These are phyloP conservation scores for Cunninghamia lanceolata DNA, from an alignment of 75 land plant species.

Conservation along the genomic window DNA sequence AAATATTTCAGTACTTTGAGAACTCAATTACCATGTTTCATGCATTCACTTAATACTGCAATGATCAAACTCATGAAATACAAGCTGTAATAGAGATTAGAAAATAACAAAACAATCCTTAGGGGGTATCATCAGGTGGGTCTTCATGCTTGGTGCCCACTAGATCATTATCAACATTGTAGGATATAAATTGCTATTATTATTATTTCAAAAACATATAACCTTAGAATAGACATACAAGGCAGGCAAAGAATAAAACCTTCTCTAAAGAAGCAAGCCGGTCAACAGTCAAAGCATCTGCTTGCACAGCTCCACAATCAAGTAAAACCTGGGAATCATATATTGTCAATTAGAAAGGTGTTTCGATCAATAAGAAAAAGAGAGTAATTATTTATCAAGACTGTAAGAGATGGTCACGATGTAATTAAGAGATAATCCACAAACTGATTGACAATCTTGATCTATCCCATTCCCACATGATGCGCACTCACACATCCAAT, in stretches of 20 bases:
- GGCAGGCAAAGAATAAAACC: conserved; percentile 35
- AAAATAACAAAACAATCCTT: neutral
- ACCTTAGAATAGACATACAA: neutral
- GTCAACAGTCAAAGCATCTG: conserved; percentile 98
- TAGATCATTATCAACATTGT: neutral
- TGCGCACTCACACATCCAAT: no score
- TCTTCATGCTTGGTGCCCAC: neutral
- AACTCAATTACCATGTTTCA: neutral
- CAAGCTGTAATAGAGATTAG: neutral
- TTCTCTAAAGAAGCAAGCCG: conserved; percentile 92
- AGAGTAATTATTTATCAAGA: neutral
- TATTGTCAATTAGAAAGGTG: neutral
- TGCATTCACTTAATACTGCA: neutral
- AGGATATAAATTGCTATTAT: neutral
- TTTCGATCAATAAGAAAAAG: neutral
- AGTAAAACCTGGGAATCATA: conserved; percentile 66
- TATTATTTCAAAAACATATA: neutral
- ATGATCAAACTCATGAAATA: neutral
- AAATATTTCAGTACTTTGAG: neutral
- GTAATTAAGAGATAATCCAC: neutral
- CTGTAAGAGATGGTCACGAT: neutral
- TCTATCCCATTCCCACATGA: no score
- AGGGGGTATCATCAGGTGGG: neutral
- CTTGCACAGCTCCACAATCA: conserved; percentile 98
- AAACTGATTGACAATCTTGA: no score